phyloP scores from a whole-genome alignment of 129 eudicot species.

The Heracleum sosnowskyi region DNA sequence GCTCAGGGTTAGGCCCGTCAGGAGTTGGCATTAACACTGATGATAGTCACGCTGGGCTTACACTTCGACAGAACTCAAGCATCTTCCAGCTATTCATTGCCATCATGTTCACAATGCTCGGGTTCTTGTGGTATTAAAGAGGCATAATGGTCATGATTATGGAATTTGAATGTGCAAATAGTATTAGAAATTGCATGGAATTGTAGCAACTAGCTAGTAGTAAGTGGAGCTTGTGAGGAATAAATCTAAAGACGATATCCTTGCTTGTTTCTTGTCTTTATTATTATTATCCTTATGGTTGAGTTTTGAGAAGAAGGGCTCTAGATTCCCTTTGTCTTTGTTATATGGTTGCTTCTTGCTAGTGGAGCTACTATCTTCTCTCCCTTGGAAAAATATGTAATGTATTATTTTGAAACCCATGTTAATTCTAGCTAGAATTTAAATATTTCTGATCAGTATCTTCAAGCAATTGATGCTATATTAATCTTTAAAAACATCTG shows the following conservation, averaged over 20 bases:
- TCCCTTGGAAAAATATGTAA: neutral
- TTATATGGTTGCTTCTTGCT: neutral
- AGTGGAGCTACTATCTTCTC: neutral
- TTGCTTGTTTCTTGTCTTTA: neutral
- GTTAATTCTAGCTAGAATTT: neutral
- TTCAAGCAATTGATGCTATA: neutral
- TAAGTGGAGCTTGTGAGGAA: slow-evolving; percentile 4
- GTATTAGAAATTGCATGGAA: neutral
- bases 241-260: neutral
- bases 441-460: neutral
- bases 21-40: slow-evolving; percentile 7
- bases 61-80: neutral
- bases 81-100: neutral
- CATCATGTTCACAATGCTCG: neutral
- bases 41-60: neutral
- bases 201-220: neutral
- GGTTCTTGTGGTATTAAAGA: neutral
- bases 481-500: no score
- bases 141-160: neutral
- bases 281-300: neutral
- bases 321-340: neutral
- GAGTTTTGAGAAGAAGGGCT: neutral
- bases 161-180: slow-evolving; percentile 10
- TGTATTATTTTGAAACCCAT: neutral
- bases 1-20: neutral